Conservation (phyloP, 192 early-diverging fungal species). For the Polychytrium aggregatum region DNA sequence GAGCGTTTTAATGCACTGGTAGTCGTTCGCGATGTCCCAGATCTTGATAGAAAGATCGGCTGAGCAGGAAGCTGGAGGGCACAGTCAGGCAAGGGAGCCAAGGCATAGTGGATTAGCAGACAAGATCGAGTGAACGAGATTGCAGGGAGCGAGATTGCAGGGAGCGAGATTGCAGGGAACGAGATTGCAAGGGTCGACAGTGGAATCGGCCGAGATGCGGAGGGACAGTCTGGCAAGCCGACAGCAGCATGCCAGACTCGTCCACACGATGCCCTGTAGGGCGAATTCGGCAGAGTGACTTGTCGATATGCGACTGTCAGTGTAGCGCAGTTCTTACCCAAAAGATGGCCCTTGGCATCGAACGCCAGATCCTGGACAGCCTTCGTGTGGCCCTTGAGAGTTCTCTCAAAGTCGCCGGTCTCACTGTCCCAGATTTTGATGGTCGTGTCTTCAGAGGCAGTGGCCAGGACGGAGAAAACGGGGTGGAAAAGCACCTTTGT, state of each 20-base stretch:
- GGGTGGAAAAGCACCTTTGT: conserved; percentile 81
- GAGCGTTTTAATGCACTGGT: conserved; percentile 72
- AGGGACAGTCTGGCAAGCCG: too few relatives aligned
- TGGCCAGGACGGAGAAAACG: conserved; percentile 66
- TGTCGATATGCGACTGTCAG: too few relatives aligned
- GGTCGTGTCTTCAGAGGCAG: conserved; percentile 83
- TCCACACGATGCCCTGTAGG: too few relatives aligned
- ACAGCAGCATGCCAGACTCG: too few relatives aligned
- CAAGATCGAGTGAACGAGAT: neutral
- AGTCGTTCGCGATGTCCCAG: conserved; percentile 81
- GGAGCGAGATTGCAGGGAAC: too few relatives aligned
- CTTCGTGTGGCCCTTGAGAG: conserved; percentile 92
- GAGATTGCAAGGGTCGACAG: too few relatives aligned
- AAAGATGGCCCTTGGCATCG: conserved; percentile 65
- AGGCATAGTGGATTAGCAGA: neutral
- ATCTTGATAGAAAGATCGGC: conserved; percentile 84
- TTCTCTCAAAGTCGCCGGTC: conserved; percentile 81
- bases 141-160: too few relatives aligned
- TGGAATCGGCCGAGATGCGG: too few relatives aligned
- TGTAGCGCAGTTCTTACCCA: too few relatives aligned
- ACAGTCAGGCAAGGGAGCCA: neutral
- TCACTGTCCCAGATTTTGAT: conserved; percentile 93
- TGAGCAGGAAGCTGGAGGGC: conserved; percentile 64
- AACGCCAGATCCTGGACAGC: conserved; percentile 82
- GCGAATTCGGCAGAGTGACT: too few relatives aligned